phyloP scores from a whole-genome alignment of 768 basidiomycete genomes.

The Suillus discolor region DNA sequence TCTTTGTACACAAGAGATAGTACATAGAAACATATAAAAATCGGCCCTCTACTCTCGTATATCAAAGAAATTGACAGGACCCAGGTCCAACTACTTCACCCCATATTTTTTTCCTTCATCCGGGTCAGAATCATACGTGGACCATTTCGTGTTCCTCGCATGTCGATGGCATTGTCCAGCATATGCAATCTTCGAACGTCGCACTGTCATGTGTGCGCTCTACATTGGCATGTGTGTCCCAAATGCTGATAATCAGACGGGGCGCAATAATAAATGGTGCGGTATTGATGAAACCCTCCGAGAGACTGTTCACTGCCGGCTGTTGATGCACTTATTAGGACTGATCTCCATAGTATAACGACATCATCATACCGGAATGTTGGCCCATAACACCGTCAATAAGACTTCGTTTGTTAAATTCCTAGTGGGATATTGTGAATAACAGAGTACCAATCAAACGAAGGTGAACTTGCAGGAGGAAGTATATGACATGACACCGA shows the following conservation, averaged over 20 bases:
- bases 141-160: background rate
- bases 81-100: background rate
- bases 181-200: background rate
- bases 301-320: background rate
- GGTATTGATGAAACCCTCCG: background rate
- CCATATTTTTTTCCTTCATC: background rate
- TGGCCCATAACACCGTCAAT: background rate
- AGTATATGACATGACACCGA: background rate
- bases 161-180: background rate
- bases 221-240: background rate
- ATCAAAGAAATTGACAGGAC: background rate
- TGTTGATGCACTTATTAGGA: background rate
- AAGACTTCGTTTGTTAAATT: background rate
- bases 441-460: too few relatives aligned
- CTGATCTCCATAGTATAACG: background rate
- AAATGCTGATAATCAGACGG: background rate
- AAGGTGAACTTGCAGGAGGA: background rate
- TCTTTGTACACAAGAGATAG: background rate
- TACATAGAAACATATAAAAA: background rate
- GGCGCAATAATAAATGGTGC: background rate
- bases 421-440: background rate
- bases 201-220: background rate
- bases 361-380: background rate
- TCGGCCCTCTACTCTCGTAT: background rate
- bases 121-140: background rate